Evolutionary conservation across 805 yeast genomes (phyloP).

Genomic region (Yarrowia osloensis): DNA sequence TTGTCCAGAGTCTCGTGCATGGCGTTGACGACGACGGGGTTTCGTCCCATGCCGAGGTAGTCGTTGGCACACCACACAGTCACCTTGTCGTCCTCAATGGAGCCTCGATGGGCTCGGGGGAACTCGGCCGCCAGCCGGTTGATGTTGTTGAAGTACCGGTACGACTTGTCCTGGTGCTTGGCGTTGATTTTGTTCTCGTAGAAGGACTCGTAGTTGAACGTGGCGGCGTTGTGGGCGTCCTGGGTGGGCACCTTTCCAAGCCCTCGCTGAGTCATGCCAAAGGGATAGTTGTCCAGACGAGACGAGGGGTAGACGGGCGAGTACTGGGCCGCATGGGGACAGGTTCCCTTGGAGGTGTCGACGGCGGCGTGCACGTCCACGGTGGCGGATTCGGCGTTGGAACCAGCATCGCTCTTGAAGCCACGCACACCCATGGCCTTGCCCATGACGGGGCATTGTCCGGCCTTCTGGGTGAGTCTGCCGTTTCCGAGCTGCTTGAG

Average conservation of each 20-base stretch:
- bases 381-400: slow-evolving; percentile 42
- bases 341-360: slow-evolving; percentile 33
- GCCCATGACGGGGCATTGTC: slow-evolving; percentile 88
- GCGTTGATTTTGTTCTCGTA: slow-evolving; percentile 65
- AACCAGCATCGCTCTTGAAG: slow-evolving; percentile 37
- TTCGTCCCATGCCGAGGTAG: slow-evolving; percentile 91
- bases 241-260: slow-evolving; percentile 32
- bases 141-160: slow-evolving; percentile 95
- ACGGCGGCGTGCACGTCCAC: slow-evolving; percentile 42
- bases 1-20: slow-evolving; percentile 80
- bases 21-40: slow-evolving; percentile 66
- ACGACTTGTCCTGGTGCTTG: slow-evolving; percentile 86
- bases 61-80: slow-evolving; percentile 99
- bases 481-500: slow-evolving; percentile 57
- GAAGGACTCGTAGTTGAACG: slow-evolving; percentile 70
- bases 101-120: slow-evolving; percentile 85
- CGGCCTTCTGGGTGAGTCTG: slow-evolving; percentile 58
- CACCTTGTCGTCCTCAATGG: slow-evolving; percentile 71
- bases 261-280: slow-evolving; percentile 28
- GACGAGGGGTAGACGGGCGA: slow-evolving; percentile 30
- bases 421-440: slow-evolving; percentile 54
- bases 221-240: slow-evolving; percentile 27
- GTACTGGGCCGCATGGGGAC: slow-evolving; percentile 32
- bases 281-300: slow-evolving; percentile 28
- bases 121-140: slow-evolving; percentile 92